Percentiles rank a stretch among this genome's conserved stretches.
phyloP scores from a whole-genome alignment of 192 early-diverging fungal species.

The Irineochytrium annulatum region DNA sequence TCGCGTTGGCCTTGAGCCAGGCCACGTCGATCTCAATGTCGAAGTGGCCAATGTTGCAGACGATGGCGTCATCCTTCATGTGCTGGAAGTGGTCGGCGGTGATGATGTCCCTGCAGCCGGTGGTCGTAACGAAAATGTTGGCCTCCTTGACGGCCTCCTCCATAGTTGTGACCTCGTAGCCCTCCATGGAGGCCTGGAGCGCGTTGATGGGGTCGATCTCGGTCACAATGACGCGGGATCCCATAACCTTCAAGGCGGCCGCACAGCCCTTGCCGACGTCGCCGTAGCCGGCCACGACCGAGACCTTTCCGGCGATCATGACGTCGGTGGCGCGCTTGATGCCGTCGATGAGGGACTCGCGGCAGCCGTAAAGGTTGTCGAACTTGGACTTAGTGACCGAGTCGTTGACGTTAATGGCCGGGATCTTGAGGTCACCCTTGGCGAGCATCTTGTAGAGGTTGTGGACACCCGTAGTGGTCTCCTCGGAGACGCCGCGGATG shows the following conservation, averaged over 20 bases:
- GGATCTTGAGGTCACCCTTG: constrained; percentile 93
- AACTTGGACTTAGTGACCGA: constrained; percentile 99
- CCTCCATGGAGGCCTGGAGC: constrained; percentile 98
- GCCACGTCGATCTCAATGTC: constrained; percentile 98
- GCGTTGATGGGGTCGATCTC: constrained; percentile 99
- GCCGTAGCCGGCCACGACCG: constrained; percentile 98
- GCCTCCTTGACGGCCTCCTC: constrained; percentile 86
- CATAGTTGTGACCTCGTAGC: constrained; percentile 99
- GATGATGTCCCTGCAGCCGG: constrained; percentile 98
- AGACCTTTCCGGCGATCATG: constrained; percentile 99
- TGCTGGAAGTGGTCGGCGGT: constrained; percentile 82
- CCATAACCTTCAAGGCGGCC: constrained; percentile 95
- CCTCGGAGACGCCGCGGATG: constrained; percentile 95
- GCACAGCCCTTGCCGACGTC: constrained; percentile 99
- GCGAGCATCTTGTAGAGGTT: constrained; percentile 98
- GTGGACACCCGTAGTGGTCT: constrained; percentile 99
- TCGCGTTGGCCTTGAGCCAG: constrained; percentile 95
- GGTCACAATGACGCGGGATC: constrained; percentile 95
- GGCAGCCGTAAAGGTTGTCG: constrained; percentile 99
- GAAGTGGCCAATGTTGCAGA: constrained; percentile 99
- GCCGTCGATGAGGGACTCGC: constrained; percentile 97
- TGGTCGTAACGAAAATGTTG: constrained; percentile 99
- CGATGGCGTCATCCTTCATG: constrained; percentile 99
- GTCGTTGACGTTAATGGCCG: constrained; percentile 99
- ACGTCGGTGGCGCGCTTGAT: constrained; percentile 99